These are phyloP conservation scores for Dendrobium chrysotoxum DNA, from an alignment of 106 monocot species.

Conservation along the genomic window DNA sequence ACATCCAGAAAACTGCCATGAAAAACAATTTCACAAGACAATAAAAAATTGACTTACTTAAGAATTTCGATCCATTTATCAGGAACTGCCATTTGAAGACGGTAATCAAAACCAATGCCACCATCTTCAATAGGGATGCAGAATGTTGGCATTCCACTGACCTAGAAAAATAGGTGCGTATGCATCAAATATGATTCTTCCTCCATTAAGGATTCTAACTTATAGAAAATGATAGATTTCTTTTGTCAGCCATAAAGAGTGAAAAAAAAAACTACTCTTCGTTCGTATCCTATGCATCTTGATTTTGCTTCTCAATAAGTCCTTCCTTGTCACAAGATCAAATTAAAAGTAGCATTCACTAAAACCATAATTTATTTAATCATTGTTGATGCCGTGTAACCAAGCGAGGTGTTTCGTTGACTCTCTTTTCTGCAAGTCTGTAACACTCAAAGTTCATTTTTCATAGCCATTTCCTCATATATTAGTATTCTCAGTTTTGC, in stretches of 20 bases:
- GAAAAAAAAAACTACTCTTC: neutral
- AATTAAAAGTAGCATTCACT: neutral
- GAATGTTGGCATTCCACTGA: constrained; percentile 98
- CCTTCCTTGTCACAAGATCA: neutral
- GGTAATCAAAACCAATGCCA: constrained; percentile 91
- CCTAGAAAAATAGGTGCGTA: constrained; percentile 34
- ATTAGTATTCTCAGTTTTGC: too few species aligned
- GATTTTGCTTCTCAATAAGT: neutral
- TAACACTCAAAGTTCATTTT: neutral
- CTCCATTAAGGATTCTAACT: neutral
- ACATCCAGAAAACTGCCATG: neutral
- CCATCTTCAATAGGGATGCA: constrained; percentile 86
- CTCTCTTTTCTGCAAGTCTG: neutral
- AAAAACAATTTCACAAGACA: neutral
- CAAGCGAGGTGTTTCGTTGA: neutral
- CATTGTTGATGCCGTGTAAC: neutral
- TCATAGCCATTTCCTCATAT: too few species aligned
- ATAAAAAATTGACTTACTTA: constrained; percentile 41
- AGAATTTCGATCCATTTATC: constrained; percentile 99
- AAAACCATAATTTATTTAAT: neutral
- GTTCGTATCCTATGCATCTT: neutral
- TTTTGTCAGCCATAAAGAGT: neutral
- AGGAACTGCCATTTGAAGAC: constrained; percentile 96
- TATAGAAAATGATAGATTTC: neutral
- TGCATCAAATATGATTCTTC: constrained; percentile 1